Conservation (phyloP, 192 early-diverging fungal species). For the Spizellomyces sp. region DNA sequence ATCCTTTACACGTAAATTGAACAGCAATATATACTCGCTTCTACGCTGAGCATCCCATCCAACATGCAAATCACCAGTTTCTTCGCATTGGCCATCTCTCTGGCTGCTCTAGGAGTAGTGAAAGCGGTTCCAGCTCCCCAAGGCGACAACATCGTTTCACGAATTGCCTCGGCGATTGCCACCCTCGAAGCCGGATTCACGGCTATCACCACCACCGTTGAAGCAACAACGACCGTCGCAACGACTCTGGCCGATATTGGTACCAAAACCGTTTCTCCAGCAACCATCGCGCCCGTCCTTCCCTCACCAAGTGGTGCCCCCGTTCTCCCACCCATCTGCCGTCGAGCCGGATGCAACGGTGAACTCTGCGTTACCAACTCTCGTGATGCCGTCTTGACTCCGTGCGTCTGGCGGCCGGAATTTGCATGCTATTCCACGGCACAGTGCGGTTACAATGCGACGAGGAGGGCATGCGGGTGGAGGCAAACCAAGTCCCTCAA, state of each 20-base stretch:
- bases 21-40: no score
- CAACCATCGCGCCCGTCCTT: neutral
- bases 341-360: constrained; percentile 12
- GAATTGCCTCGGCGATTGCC: no score
- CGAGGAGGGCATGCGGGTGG: neutral
- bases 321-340: constrained; percentile 14
- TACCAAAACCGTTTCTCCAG: neutral
- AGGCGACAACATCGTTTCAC: no score
- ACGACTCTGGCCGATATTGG: neutral
- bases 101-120: no score
- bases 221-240: neutral
- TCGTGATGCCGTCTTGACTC: constrained; percentile 7
- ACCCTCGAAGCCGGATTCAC: no score
- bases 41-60: no score
- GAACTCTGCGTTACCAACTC: constrained; percentile 14
- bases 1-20: no score
- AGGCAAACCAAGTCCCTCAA: neutral
- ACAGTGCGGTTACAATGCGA: constrained; percentile 2
- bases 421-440: constrained; percentile 13
- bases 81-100: no score
- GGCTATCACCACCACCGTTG: neutral
- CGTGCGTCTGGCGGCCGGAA: constrained; percentile 5
- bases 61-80: no score
- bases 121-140: no score
- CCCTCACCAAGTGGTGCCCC: neutral